Evolutionary conservation across 805 yeast species (phyloP).

Genomic region (Suhomyces sp.): DNA sequence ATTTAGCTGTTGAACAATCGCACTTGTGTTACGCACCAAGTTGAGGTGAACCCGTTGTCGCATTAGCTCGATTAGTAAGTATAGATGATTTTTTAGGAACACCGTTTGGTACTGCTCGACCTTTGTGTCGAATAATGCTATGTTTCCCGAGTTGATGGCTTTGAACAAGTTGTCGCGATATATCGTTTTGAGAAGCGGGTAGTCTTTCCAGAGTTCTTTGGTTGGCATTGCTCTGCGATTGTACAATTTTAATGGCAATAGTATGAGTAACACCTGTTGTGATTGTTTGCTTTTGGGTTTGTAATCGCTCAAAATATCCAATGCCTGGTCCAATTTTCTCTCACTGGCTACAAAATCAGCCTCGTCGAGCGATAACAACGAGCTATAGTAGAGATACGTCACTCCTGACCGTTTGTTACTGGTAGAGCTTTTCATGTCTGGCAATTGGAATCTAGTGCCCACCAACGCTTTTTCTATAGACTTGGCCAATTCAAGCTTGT

Average conservation of each 20-base stretch:
- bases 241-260: slow-evolving; percentile 63
- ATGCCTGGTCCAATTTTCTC: slow-evolving; percentile 51
- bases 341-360: slow-evolving; percentile 54
- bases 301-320: slow-evolving; percentile 28
- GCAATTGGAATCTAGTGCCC: slow-evolving; percentile 52
- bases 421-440: slow-evolving; percentile 40
- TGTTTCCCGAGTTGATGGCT: slow-evolving; percentile 54
- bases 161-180: slow-evolving; percentile 47
- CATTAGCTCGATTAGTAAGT: slow-evolving; percentile 54
- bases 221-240: slow-evolving; percentile 48
- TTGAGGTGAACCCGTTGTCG: slow-evolving; percentile 49
- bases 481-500: slow-evolving; percentile 69
- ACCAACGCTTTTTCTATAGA: slow-evolving; percentile 68
- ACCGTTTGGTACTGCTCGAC: slow-evolving; percentile 45
- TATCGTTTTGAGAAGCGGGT: slow-evolving; percentile 38
- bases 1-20: slow-evolving; percentile 22
- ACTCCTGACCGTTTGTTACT: slow-evolving; percentile 50
- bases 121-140: slow-evolving; percentile 47
- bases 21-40: slow-evolving; percentile 43
- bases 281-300: slow-evolving; percentile 22
- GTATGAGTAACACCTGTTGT: slow-evolving; percentile 51
- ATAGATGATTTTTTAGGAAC: slow-evolving; percentile 58
- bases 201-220: slow-evolving; percentile 32
- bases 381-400: slow-evolving; percentile 65
- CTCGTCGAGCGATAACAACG: slow-evolving; percentile 63